These are phyloP conservation scores for Pelargonium citronellum DNA, from an alignment of 441 rosid species.

Conservation along the genomic window DNA sequence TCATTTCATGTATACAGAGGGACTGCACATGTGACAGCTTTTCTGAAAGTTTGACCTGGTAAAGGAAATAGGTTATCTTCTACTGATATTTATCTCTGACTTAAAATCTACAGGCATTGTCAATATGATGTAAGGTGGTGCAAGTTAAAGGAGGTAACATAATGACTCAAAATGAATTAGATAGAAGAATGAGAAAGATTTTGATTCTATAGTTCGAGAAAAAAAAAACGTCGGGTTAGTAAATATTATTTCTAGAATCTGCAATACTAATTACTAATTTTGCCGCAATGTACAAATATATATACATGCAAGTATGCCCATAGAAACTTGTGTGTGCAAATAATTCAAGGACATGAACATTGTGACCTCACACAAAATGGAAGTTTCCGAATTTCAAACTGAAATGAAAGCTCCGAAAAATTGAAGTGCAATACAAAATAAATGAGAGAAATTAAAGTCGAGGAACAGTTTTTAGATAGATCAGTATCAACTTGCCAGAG, in stretches of 20 bases:
- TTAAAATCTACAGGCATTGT: not conserved
- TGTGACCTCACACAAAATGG: not conserved
- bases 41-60: conserved; percentile 69
- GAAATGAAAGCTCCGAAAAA: not conserved
- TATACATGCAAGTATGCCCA: not conserved
- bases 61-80: conserved; percentile 9
- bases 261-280: not conserved
- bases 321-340: not conserved
- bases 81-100: not conserved
- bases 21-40: conserved; percentile 80
- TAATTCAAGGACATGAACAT: not conserved
- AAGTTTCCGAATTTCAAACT: conserved; percentile 5
- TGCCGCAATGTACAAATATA: not conserved
- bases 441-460: not conserved
- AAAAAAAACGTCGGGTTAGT: not conserved
- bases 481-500: not conserved
- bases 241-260: not conserved
- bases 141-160: not conserved
- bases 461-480: not conserved
- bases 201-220: not conserved
- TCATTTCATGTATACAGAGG: conserved; percentile 73
- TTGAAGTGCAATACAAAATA: not conserved
- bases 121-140: not conserved
- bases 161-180: not conserved
- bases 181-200: not conserved